Evolutionary conservation across 805 yeast species (phyloP).

Genomic region (Schwanniomyces vanrijiae): DNA sequence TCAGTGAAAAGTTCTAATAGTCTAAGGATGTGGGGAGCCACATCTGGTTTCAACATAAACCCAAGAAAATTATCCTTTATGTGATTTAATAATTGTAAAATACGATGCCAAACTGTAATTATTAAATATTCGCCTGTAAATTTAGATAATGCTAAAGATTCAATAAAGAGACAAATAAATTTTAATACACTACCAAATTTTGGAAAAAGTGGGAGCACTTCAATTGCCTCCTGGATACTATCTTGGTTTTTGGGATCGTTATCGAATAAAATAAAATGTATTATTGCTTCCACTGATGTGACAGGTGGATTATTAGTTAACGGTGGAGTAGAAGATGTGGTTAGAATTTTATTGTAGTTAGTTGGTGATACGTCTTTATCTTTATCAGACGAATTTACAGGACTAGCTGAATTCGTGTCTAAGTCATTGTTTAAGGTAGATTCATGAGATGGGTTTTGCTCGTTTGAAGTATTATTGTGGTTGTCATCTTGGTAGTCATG

Average conservation of each 20-base stretch:
- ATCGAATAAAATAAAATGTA: slow-evolving; percentile 61
- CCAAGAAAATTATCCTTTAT: slow-evolving; percentile 65
- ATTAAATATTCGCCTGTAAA: slow-evolving; percentile 16
- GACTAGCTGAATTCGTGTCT: neutral
- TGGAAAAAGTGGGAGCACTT: slow-evolving; percentile 36
- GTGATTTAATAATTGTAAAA: slow-evolving; percentile 53
- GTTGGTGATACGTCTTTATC: neutral
- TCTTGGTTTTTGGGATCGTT: slow-evolving; percentile 10
- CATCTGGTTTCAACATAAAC: slow-evolving; percentile 61
- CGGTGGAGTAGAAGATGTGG: neutral
- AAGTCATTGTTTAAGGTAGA: neutral
- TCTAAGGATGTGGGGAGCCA: slow-evolving; percentile 57
- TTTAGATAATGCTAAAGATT: slow-evolving; percentile 7
- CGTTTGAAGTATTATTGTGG: neutral
- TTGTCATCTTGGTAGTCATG: neutral
- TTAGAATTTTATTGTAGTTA: neutral
- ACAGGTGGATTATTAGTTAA: slow-evolving; percentile 34
- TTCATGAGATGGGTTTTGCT: neutral
- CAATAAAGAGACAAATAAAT: slow-evolving; percentile 13
- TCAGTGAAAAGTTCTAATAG: slow-evolving; percentile 44
- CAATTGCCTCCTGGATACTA: slow-evolving; percentile 18
- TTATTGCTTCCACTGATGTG: slow-evolving; percentile 65
- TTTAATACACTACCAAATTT: slow-evolving; percentile 28
- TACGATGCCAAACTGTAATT: slow-evolving; percentile 45
- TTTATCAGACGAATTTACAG: neutral